phyloP scores from a whole-genome alignment of 352 stramenopile genomes.

The Thalassiosira gravida region DNA sequence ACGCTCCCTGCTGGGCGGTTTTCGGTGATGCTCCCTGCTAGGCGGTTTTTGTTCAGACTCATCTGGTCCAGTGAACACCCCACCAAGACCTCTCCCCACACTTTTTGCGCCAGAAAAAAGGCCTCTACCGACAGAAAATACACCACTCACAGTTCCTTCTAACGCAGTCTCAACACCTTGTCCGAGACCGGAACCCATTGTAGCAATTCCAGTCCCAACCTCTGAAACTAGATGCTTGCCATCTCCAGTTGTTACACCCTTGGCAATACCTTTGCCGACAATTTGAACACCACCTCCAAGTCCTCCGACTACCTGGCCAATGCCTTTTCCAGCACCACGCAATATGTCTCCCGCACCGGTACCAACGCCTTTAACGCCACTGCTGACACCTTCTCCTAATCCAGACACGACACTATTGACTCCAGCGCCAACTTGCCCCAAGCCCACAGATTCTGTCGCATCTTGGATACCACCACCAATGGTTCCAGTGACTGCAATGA shows the following conservation, averaged over 20 bases:
- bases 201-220: slow-evolving; percentile 69
- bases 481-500: slow-evolving; percentile 64
- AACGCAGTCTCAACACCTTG: slow-evolving; percentile 78
- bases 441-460: slow-evolving; percentile 73
- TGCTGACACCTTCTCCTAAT: slow-evolving; percentile 80
- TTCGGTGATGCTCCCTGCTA: background rate
- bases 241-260: slow-evolving; percentile 78
- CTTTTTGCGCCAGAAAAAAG: slow-evolving; percentile 81
- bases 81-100: slow-evolving; percentile 79
- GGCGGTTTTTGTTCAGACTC: slow-evolving; percentile 11
- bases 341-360: slow-evolving; percentile 79
- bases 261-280: slow-evolving; percentile 81
- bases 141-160: slow-evolving; percentile 76
- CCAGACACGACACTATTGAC: slow-evolving; percentile 85
- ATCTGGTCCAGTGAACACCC: slow-evolving; percentile 60
- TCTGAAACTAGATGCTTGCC: slow-evolving; percentile 65
- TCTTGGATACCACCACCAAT: slow-evolving; percentile 82
- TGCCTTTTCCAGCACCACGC: slow-evolving; percentile 79
- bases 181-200: slow-evolving; percentile 75
- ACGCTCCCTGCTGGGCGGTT: background rate
- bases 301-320: slow-evolving; percentile 82
- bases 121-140: slow-evolving; percentile 76
- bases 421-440: slow-evolving; percentile 73
- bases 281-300: slow-evolving; percentile 70
- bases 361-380: slow-evolving; percentile 81